Evolutionary conservation across 192 early-diverging fungal genomes (phyloP).

Genomic region (Coemansia sp.): DNA sequence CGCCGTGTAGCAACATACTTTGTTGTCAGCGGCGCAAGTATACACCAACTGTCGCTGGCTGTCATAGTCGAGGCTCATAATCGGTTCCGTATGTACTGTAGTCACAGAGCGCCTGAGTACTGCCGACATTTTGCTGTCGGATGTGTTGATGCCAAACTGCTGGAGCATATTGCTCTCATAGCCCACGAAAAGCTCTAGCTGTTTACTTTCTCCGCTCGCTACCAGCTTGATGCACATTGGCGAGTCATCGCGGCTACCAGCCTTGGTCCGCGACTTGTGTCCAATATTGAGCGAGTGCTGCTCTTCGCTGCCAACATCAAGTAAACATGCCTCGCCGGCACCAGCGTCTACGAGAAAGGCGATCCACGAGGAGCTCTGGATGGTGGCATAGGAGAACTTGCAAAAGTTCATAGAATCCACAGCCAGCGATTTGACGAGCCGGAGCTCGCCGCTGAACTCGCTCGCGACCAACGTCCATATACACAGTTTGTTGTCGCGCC

Average conservation of each 20-base stretch:
- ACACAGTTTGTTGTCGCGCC: constrained; percentile 49
- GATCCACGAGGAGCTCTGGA: constrained; percentile 19
- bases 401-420: constrained; percentile 57
- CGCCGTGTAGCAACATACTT: constrained; percentile 26
- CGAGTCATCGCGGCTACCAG: constrained; percentile 34
- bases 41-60: constrained; percentile 14
- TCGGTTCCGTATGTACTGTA: constrained; percentile 42
- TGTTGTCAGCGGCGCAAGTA: constrained; percentile 50
- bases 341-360: constrained; percentile 25
- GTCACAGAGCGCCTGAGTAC: not conserved
- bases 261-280: constrained; percentile 22
- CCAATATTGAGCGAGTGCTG: constrained; percentile 20
- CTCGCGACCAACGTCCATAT: constrained; percentile 34
- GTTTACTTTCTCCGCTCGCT: not conserved
- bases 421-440: constrained; percentile 12
- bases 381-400: constrained; percentile 23
- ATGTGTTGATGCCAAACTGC: constrained; percentile 19
- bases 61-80: constrained; percentile 43
- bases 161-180: constrained; percentile 48
- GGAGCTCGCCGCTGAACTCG: constrained; percentile 30
- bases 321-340: constrained; percentile 28
- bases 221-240: constrained; percentile 43
- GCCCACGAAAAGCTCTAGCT: constrained; percentile 32
- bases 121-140: not conserved
- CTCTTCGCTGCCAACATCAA: constrained; percentile 11